phyloP scores from a whole-genome alignment of 345 rosid genomes.

The Dipteronia dyeriana region DNA sequence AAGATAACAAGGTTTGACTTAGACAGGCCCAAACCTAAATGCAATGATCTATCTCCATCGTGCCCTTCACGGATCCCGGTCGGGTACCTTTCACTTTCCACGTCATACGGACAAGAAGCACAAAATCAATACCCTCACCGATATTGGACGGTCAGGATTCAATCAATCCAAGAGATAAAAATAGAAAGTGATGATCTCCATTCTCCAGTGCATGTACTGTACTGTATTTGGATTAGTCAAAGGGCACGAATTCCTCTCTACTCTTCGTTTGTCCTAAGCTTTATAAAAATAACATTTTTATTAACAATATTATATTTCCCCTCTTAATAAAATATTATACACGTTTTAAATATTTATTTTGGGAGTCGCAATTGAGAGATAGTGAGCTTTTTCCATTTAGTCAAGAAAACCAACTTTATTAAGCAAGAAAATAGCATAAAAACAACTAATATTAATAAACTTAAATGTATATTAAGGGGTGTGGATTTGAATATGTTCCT shows the following conservation, averaged over 20 bases:
- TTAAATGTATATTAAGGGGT: too few species aligned
- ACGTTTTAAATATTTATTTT: background rate
- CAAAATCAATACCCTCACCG: background rate
- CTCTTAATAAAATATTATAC: too few species aligned
- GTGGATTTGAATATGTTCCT: too few species aligned
- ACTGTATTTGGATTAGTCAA: conserved; percentile 33
- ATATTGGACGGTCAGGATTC: conserved; percentile 34
- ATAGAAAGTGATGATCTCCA: too few species aligned
- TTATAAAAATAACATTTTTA: background rate
- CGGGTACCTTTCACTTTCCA: conserved; percentile 24
- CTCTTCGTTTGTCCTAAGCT: conserved; percentile 21
- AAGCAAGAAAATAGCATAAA: too few species aligned
- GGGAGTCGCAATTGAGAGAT: background rate
- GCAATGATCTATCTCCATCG: conserved; percentile 10
- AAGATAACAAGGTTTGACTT: conserved; percentile 18
- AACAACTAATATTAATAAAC: too few species aligned
- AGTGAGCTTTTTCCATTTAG: conserved; percentile 2
- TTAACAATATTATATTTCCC: too few species aligned
- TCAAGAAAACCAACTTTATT: conserved; percentile 1
- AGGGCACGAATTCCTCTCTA: conserved; percentile 29
- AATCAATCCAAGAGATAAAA: background rate
- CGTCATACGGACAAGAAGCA: conserved; percentile 21
- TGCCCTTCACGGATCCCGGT: conserved; percentile 19
- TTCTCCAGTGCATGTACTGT: too few species aligned
- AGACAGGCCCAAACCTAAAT: conserved; percentile 26